Evolutionary conservation across 768 basidiomycete species (phyloP).

Genomic region (Pilatotrama ljubarskyi): DNA sequence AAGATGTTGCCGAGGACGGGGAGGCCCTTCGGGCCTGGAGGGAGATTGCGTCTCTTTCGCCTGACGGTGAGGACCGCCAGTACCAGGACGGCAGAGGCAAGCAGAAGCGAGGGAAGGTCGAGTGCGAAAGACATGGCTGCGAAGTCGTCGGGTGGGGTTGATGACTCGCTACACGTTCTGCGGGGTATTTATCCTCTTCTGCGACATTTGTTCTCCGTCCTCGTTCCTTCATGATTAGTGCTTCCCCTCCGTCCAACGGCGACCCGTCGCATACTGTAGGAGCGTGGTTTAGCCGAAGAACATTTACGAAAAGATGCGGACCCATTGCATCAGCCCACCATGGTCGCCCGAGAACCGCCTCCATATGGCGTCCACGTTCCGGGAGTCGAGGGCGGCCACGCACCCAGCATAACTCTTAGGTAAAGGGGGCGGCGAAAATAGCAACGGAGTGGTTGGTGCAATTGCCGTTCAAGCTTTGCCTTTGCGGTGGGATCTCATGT

Average conservation of each 20-base stretch:
- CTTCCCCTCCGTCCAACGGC: slow-evolving; percentile 10
- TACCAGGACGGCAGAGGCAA: slow-evolving; percentile 1
- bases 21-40: slow-evolving; percentile 28
- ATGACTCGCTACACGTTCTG: neutral
- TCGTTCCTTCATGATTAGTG: slow-evolving; percentile 13
- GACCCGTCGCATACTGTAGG: slow-evolving; percentile 13
- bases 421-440: slow-evolving; percentile 18
- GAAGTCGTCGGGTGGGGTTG: neutral
- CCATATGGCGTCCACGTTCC: slow-evolving; percentile 13
- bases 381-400: slow-evolving; percentile 6
- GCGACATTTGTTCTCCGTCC: slow-evolving; percentile 7
- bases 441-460: slow-evolving; percentile 2
- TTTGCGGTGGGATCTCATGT: slow-evolving; percentile 14
- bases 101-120: slow-evolving; percentile 3
- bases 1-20: slow-evolving; percentile 28
- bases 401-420: slow-evolving; percentile 16
- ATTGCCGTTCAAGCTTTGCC: slow-evolving; percentile 22
- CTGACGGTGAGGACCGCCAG: slow-evolving; percentile 11
- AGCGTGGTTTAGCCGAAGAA: slow-evolving; percentile 18
- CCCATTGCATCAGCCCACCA: slow-evolving; percentile 3
- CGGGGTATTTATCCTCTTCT: slow-evolving; percentile 17
- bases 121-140: neutral
- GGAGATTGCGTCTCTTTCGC: slow-evolving; percentile 15
- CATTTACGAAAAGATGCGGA: slow-evolving; percentile 19
- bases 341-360: slow-evolving; percentile 5